Evolutionary conservation across 2,329 filamentous ascomycete genomes (phyloP).

Genomic region (Stagonosporopsis vannaccii): DNA sequence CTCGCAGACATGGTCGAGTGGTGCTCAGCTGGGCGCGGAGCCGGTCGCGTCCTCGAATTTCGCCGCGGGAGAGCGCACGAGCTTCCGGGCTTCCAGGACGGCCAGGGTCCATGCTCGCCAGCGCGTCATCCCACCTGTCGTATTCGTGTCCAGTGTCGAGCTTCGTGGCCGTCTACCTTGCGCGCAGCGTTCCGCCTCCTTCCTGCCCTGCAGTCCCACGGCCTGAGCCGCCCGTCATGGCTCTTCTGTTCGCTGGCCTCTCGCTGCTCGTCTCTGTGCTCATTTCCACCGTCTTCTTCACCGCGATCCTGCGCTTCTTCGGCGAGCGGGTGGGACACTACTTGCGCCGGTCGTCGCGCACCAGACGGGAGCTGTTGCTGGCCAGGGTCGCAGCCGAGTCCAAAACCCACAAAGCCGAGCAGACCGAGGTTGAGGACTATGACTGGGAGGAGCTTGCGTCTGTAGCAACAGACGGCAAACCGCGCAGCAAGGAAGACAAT

Average conservation of each 20-base stretch:
- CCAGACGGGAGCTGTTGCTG: constrained; percentile 44
- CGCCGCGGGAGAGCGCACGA: constrained; percentile 27
- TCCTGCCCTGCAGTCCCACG: constrained; percentile 20
- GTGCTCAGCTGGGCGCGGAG: constrained; percentile 14
- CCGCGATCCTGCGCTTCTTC: constrained; percentile 36
- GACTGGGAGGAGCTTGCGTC: constrained; percentile 62
- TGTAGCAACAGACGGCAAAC: not conserved
- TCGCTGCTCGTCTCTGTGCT: constrained; percentile 35
- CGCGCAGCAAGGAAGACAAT: constrained; percentile 54
- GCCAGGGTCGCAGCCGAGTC: constrained; percentile 43
- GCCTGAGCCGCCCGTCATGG: constrained; percentile 33
- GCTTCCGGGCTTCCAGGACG: constrained; percentile 1
- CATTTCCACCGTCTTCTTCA: constrained; percentile 35
- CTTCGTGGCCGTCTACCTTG: constrained; percentile 17
- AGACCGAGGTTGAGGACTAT: constrained; percentile 58
- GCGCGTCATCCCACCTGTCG: constrained; percentile 40
- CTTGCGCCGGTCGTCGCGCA: constrained; percentile 43
- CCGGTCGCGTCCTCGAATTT: constrained; percentile 7
- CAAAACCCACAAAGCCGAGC: constrained; percentile 29
- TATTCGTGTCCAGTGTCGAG: constrained; percentile 15
- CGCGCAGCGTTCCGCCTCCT: constrained; percentile 18
- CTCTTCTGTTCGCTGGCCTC: constrained; percentile 32
- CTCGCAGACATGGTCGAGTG: constrained; percentile 36
- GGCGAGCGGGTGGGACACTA: constrained; percentile 39
- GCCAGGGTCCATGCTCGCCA: constrained; percentile 25